phyloP scores from a whole-genome alignment of 805 yeast genomes.

The Candida khao-thaluensis region DNA sequence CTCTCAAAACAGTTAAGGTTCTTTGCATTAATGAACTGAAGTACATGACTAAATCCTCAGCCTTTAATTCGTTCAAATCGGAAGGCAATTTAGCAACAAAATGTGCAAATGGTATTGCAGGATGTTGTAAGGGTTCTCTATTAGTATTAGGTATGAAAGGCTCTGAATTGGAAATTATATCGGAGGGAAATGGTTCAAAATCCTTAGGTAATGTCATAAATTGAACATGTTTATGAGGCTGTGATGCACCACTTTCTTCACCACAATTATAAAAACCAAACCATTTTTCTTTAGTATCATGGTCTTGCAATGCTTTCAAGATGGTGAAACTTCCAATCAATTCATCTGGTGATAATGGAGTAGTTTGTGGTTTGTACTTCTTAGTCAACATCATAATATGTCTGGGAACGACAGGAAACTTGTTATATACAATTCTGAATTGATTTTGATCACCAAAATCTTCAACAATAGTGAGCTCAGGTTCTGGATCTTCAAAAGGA shows the following conservation, averaged over 20 bases:
- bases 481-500: conserved; percentile 83
- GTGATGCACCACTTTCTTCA: conserved; percentile 87
- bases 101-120: conserved; percentile 76
- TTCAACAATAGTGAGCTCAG: conserved; percentile 61
- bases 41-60: conserved; percentile 61
- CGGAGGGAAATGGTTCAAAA: conserved; percentile 58
- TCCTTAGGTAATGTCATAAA: conserved; percentile 66
- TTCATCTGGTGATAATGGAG: conserved; percentile 73
- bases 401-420: conserved; percentile 77
- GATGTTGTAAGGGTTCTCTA: conserved; percentile 59
- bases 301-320: conserved; percentile 47
- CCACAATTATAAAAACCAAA: conserved; percentile 91
- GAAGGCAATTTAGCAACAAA: conserved; percentile 63
- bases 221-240: conserved; percentile 90
- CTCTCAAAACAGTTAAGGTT: conserved; percentile 63
- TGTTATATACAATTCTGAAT: conserved; percentile 69
- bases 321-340: conserved; percentile 57
- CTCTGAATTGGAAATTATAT: conserved; percentile 38
- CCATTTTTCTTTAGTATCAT: conserved; percentile 44
- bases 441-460: conserved; percentile 52
- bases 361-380: conserved; percentile 65
- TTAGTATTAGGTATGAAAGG: conserved; percentile 52
- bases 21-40: conserved; percentile 74
- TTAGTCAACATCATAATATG: conserved; percentile 81
- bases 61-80: conserved; percentile 36